Conservation (phyloP, 345 rosid species). For the Leavenworthia alabamica region DNA sequence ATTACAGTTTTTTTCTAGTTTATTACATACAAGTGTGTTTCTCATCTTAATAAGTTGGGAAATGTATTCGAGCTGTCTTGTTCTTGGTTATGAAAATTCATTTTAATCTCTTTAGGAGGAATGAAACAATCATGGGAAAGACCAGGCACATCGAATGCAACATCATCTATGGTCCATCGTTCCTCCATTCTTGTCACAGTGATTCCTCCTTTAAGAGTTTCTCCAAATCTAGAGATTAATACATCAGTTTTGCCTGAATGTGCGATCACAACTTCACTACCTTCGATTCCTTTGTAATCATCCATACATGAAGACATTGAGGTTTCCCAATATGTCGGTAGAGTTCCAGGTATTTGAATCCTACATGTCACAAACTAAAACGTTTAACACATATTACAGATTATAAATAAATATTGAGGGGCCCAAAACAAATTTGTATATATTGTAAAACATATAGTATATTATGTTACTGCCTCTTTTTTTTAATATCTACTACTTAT, state of each 20-base stretch:
- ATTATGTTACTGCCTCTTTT: too few relatives aligned
- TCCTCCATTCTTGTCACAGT: slow-evolving; percentile 77
- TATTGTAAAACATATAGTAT: too few relatives aligned
- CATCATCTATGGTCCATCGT: slow-evolving; percentile 74
- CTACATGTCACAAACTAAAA: slow-evolving; percentile 21
- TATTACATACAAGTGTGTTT: not conserved
- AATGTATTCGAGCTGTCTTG: slow-evolving; percentile 13
- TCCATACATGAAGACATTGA: slow-evolving; percentile 67
- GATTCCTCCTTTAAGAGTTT: slow-evolving; percentile 64
- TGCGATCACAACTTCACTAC: slow-evolving; percentile 62
- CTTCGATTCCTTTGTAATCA: slow-evolving; percentile 65
- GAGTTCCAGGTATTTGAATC: slow-evolving; percentile 75
- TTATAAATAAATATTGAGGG: too few relatives aligned
- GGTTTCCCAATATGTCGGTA: slow-evolving; percentile 91
- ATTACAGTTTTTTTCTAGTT: not conserved
- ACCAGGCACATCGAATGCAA: slow-evolving; percentile 78
- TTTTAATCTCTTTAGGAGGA: slow-evolving; percentile 67
- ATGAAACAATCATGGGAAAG: slow-evolving; percentile 78
- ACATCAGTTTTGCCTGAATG: slow-evolving; percentile 74
- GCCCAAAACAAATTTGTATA: too few relatives aligned
- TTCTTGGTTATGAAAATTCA: slow-evolving; percentile 34
- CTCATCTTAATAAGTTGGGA: slow-evolving; percentile 2
- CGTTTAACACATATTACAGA: too few relatives aligned
- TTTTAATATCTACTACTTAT: too few relatives aligned
- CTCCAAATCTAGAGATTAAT: slow-evolving; percentile 79